These are phyloP conservation scores for Peronosclerospora sorghi DNA, from an alignment of 352 stramenopile genomes.

Conservation along the genomic window DNA sequence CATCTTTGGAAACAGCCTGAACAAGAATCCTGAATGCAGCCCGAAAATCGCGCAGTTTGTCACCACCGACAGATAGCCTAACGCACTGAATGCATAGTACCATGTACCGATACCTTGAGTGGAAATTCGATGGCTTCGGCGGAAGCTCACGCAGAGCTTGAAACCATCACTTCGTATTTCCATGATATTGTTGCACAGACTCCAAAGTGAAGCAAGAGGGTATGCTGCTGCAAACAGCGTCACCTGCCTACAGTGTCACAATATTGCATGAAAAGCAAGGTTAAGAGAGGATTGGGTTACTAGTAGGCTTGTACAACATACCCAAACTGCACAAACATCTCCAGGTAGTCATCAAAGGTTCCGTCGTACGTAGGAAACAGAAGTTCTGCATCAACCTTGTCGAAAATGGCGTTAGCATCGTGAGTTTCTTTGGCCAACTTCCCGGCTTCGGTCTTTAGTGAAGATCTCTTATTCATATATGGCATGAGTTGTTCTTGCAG, in stretches of 20 bases:
- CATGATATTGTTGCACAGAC: slow-evolving; percentile 90
- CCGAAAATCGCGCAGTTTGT: slow-evolving; percentile 93
- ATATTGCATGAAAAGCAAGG: background rate
- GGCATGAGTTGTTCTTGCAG: slow-evolving; percentile 70
- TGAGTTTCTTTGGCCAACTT: slow-evolving; percentile 60
- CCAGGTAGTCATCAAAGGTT: slow-evolving; percentile 91
- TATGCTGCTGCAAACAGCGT: slow-evolving; percentile 91
- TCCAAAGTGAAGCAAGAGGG: slow-evolving; percentile 87
- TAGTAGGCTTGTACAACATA: slow-evolving; percentile 23
- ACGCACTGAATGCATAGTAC: slow-evolving; percentile 82
- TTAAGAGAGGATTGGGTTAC: background rate
- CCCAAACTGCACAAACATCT: slow-evolving; percentile 89
- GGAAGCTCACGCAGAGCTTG: slow-evolving; percentile 86
- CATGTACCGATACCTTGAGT: slow-evolving; percentile 88
- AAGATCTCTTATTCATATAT: slow-evolving; percentile 67
- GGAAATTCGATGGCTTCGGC: slow-evolving; percentile 50
- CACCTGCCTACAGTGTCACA: slow-evolving; percentile 70
- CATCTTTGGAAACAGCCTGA: slow-evolving; percentile 53
- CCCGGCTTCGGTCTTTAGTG: slow-evolving; percentile 71
- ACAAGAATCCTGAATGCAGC: slow-evolving; percentile 80
- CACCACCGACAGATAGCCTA: slow-evolving; percentile 88
- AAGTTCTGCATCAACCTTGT: slow-evolving; percentile 68
- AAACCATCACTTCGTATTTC: slow-evolving; percentile 93
- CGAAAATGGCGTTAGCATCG: slow-evolving; percentile 34
- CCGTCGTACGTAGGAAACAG: slow-evolving; percentile 75